phyloP scores from a whole-genome alignment of 1,284 basidiomycete species.

The Apiotrichum mycotoxinovorans region DNA sequence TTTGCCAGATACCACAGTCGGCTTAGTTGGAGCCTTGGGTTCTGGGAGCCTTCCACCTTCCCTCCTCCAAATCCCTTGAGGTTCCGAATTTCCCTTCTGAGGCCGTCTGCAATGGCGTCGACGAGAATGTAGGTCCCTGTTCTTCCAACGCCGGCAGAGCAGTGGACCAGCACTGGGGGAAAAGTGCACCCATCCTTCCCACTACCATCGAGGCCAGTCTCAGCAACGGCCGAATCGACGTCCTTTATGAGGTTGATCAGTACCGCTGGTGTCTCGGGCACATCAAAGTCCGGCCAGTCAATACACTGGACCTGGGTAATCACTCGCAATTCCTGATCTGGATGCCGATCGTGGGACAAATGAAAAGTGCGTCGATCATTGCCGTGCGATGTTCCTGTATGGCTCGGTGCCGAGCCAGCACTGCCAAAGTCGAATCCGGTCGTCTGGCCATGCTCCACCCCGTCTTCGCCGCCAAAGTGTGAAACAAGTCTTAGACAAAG shows the following conservation, averaged over 20 bases:
- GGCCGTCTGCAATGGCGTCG: constrained; percentile 75
- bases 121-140: constrained; percentile 89
- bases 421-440: constrained; percentile 50
- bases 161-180: constrained; percentile 50
- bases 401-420: constrained; percentile 11
- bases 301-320: constrained; percentile 75
- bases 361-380: constrained; percentile 67
- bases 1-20: too few relatives aligned
- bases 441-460: constrained; percentile 20
- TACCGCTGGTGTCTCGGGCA: constrained; percentile 73
- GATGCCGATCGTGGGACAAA: constrained; percentile 61
- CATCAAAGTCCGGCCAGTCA: constrained; percentile 91
- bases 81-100: constrained; percentile 57
- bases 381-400: constrained; percentile 6
- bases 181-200: constrained; percentile 21
- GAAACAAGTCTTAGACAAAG: constrained; percentile 63
- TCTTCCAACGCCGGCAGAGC: constrained; percentile 82
- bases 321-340: constrained; percentile 59
- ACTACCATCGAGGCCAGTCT: constrained; percentile 52
- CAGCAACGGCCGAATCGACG: constrained; percentile 59
- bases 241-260: constrained; percentile 66
- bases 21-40: too few relatives aligned
- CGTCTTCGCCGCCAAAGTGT: constrained; percentile 55
- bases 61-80: too few relatives aligned
- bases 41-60: too few relatives aligned